phyloP scores from a whole-genome alignment of 805 yeast species.

The Maudiozyma bulderi region DNA sequence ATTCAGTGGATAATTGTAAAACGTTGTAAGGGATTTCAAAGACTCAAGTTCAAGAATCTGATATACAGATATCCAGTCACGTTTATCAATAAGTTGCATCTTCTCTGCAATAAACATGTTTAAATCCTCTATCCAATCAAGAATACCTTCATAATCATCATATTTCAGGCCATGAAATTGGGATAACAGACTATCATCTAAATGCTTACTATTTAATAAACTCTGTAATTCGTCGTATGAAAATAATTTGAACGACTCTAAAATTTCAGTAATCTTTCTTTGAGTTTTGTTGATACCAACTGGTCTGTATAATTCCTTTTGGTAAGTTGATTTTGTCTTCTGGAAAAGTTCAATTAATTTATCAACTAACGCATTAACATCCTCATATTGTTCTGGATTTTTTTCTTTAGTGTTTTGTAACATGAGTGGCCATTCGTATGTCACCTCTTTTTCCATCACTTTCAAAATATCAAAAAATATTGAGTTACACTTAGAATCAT shows the following conservation, averaged over 20 bases:
- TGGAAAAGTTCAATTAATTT: slow-evolving; percentile 41
- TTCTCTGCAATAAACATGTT: slow-evolving; percentile 53
- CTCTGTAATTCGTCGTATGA: slow-evolving; percentile 12
- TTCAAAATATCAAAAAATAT: slow-evolving; percentile 56
- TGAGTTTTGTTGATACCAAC: slow-evolving; percentile 18
- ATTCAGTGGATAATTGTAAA: slow-evolving; percentile 34
- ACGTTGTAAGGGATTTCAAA: slow-evolving; percentile 43
- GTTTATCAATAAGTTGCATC: slow-evolving; percentile 37
- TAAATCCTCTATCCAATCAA: slow-evolving; percentile 51
- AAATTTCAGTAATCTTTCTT: slow-evolving; percentile 13
- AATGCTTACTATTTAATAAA: slow-evolving; percentile 5
- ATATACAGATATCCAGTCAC: slow-evolving; percentile 73
- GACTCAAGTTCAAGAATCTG: slow-evolving; percentile 66
- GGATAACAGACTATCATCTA: slow-evolving; percentile 25
- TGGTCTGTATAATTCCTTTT: slow-evolving; percentile 64
- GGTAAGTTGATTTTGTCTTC: slow-evolving; percentile 56
- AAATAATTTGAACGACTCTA: slow-evolving; percentile 12
- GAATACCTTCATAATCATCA: slow-evolving; percentile 35
- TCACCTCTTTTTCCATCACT: slow-evolving; percentile 56
- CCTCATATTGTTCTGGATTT: slow-evolving; percentile 12
- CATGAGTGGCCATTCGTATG: slow-evolving; percentile 40
- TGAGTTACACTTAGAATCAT: slow-evolving; percentile 50
- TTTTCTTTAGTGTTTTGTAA: slow-evolving; percentile 26
- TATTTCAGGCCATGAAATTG: slow-evolving; percentile 12
- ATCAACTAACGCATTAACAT: slow-evolving; percentile 22